Base-by-base conservation (phyloP, 345 rosid species). In the Brassica cretica region DNA sequence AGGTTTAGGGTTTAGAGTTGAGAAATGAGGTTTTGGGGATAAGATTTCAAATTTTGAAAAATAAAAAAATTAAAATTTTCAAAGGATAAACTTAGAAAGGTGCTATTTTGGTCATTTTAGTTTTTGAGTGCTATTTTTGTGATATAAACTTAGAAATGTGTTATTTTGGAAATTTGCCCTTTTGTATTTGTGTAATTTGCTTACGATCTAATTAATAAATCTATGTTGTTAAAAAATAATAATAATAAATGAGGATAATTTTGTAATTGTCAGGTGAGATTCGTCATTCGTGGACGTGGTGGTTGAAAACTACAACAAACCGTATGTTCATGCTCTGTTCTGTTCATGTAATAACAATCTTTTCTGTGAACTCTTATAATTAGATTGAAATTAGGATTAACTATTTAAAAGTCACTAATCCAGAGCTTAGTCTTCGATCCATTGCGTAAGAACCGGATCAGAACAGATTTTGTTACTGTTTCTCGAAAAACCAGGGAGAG, bases 361-460 rank as follows among this genome's bases (percentile, higher is more conserved):
- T 71, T 71, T 6, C 1, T 12, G 2, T n/a, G 55, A 70, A 24
- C 71, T 77, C 76, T 64, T 55, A 21, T 1, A 37, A 27, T 4
- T 63, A 56, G 15, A 24, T 65, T 65, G 10, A 1, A 44, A 55
- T 32, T 9, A 49, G 64, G 29, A 58, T 58, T 1, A 56, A 56
- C 37, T 21, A 21, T 21, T 5, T 11, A 29, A 3, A 24, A 21
- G 19, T 53, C 61, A 71, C 29, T 72, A 18, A 61, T 73, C 61
- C 49, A 68, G 71, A 29, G 75, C 71, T 69, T 68, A 63, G 78
- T 79, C 82, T 74, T 68, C 10, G 53, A 53, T 69, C 70, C 18
- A 35, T 53, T 14, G 71, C 82, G 53, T 63, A 27, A 68, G 32
- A 37, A 63, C 19, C 68, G 78, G 82, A 74, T 63, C 65, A 14